phyloP scores from a whole-genome alignment of 768 basidiomycete genomes.

The Scleroderma citrinum region DNA sequence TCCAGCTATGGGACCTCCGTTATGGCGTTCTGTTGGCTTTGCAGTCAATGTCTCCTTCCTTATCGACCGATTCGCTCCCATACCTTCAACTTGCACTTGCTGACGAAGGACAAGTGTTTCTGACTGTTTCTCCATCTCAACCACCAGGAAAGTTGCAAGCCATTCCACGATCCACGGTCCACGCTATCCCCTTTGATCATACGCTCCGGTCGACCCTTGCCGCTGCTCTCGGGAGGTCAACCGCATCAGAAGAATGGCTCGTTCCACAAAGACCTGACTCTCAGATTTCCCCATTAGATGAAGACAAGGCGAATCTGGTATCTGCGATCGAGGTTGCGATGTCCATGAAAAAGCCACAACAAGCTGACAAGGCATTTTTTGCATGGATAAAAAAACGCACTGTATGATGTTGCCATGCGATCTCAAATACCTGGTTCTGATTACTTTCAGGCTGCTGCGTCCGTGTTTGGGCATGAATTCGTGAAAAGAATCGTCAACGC shows the following conservation, averaged over 20 bases:
- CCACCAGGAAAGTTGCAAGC: neutral
- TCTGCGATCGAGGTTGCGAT: slow-evolving; percentile 36
- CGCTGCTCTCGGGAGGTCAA: slow-evolving; percentile 51
- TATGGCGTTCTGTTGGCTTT: slow-evolving; percentile 59
- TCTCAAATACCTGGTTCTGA: slow-evolving; percentile 1
- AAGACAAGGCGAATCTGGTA: slow-evolving; percentile 29
- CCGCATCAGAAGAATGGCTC: slow-evolving; percentile 43
- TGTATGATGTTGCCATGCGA: slow-evolving; percentile 2
- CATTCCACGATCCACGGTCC: slow-evolving; percentile 43
- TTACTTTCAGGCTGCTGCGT: slow-evolving; percentile 9
- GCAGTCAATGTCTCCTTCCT: slow-evolving; percentile 45
- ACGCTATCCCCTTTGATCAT: slow-evolving; percentile 53
- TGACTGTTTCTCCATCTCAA: slow-evolving; percentile 41
- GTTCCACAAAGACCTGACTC: slow-evolving; percentile 2
- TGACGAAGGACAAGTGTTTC: slow-evolving; percentile 43
- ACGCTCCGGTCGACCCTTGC: slow-evolving; percentile 57
- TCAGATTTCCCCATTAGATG: slow-evolving; percentile 12
- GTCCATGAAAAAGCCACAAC: slow-evolving; percentile 38
- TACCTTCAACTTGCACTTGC: slow-evolving; percentile 28
- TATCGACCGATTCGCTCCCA: slow-evolving; percentile 30
- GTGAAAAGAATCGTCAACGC: slow-evolving; percentile 53
- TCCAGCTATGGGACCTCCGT: slow-evolving; percentile 66
- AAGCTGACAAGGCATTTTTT: slow-evolving; percentile 55
- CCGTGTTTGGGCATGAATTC: slow-evolving; percentile 40
- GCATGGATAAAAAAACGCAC: slow-evolving; percentile 47